phyloP scores from a whole-genome alignment of 106 monocot species.

The Narthecium ossifragum region DNA sequence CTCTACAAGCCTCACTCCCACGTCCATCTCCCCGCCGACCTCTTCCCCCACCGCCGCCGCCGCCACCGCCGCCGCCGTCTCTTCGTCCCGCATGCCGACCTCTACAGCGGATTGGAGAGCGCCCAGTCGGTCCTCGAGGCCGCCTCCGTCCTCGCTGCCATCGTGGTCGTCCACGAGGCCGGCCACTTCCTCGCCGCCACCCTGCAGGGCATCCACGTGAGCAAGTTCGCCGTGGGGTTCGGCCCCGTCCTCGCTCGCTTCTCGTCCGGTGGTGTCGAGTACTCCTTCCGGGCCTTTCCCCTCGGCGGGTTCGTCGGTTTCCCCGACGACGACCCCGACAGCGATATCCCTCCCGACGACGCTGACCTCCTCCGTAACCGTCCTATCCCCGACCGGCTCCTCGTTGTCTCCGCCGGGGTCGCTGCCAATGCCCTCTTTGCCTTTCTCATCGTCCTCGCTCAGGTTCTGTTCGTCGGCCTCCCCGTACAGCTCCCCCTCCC shows the following conservation, averaged over 20 bases:
- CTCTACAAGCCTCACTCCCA: too few species aligned
- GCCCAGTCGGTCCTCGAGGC: slow-evolving; percentile 57
- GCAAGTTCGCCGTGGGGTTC: slow-evolving; percentile 86
- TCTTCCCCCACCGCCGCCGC: slow-evolving; percentile 1
- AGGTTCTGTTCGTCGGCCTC: slow-evolving; percentile 65
- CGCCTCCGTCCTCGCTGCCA: slow-evolving; percentile 73
- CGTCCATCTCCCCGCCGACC: background rate
- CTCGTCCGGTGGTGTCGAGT: slow-evolving; percentile 57
- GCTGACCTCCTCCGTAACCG: slow-evolving; percentile 77
- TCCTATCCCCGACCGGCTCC: slow-evolving; percentile 66
- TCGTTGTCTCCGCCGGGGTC: slow-evolving; percentile 87
- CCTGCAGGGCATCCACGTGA: slow-evolving; percentile 74
- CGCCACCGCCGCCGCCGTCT: background rate
- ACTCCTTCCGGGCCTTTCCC: slow-evolving; percentile 84
- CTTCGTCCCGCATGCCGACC: too few species aligned
- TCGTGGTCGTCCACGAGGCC: slow-evolving; percentile 85
- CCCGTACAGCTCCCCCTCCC: slow-evolving; percentile 56
- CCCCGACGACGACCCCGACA: slow-evolving; percentile 81
- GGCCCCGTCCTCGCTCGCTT: slow-evolving; percentile 80
- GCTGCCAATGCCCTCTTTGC: slow-evolving; percentile 80
- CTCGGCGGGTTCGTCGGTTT: slow-evolving; percentile 91
- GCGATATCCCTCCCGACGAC: slow-evolving; percentile 55
- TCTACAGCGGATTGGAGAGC: slow-evolving; percentile 35
- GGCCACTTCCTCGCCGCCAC: slow-evolving; percentile 91
- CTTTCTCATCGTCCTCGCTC: slow-evolving; percentile 57